phyloP scores from a whole-genome alignment of 2,329 filamentous ascomycete genomes.

The Aspergillus glaucus region DNA sequence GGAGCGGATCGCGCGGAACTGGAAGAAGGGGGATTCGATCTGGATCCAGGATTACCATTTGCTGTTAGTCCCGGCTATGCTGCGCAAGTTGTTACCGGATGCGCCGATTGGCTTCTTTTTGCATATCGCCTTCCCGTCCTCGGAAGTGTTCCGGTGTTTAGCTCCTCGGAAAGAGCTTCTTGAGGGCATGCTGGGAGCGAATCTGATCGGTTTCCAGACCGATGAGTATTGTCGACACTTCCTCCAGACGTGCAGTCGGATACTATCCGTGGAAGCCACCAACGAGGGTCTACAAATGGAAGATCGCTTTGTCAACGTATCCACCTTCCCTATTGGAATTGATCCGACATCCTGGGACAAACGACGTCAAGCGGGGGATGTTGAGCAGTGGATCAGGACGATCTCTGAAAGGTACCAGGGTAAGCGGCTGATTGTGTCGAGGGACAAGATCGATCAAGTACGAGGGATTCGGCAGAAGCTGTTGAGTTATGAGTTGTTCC shows the following conservation, averaged over 20 bases:
- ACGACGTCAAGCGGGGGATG: constrained; percentile 65
- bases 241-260: constrained; percentile 85
- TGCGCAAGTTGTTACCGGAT: constrained; percentile 74
- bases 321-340: constrained; percentile 81
- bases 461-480: constrained; percentile 91
- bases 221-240: constrained; percentile 91
- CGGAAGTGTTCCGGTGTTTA: constrained; percentile 87
- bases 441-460: constrained; percentile 90
- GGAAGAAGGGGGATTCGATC: constrained; percentile 83
- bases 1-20: constrained; percentile 77
- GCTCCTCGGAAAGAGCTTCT: constrained; percentile 76
- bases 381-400: constrained; percentile 69
- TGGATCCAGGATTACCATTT: constrained; percentile 97
- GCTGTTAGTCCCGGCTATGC: constrained; percentile 74
- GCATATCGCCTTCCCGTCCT: constrained; percentile 90
- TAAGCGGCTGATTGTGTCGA: constrained; percentile 84
- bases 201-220: constrained; percentile 87
- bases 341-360: constrained; percentile 69
- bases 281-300: constrained; percentile 84
- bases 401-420: constrained; percentile 79
- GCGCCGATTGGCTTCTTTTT: constrained; percentile 94
- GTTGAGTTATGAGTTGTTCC: constrained; percentile 83
- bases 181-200: constrained; percentile 85
- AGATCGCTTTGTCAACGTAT: constrained; percentile 86
- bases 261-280: constrained; percentile 84